Percentiles rank a stretch among this genome's conserved stretches.
Evolutionary conservation across 2,329 filamentous ascomycete species (phyloP).

Genomic region (Colletotrichum neosansevieriae): DNA sequence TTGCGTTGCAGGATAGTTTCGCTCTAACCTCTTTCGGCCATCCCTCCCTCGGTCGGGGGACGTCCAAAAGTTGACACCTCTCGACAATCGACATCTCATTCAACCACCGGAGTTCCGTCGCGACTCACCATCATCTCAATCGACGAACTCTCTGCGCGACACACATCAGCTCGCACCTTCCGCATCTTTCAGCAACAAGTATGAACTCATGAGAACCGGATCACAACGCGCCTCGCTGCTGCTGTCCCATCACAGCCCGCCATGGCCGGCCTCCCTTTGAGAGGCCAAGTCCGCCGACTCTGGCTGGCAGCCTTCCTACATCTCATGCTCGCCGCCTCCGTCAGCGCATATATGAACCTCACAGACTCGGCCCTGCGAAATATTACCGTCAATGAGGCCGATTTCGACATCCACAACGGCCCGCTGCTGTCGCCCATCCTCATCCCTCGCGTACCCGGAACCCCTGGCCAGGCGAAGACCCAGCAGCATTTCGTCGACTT

Average conservation of each 20-base stretch:
- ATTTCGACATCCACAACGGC: conserved; percentile 77
- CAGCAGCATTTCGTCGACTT: conserved; percentile 80
- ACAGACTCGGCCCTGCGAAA: conserved; percentile 74
- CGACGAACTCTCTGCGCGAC: not conserved
- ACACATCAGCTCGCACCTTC: not conserved
- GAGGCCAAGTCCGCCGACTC: conserved; percentile 31
- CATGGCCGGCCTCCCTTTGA: conserved; percentile 38
- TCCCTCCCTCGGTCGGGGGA: conserved; percentile 18
- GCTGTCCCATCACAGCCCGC: conserved; percentile 27
- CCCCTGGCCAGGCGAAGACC: conserved; percentile 73
- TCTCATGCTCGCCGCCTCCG: conserved; percentile 45
- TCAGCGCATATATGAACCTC: conserved; percentile 56
- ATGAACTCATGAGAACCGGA: conserved; percentile 36
- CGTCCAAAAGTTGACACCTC: conserved; percentile 40
- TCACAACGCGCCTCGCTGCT: conserved; percentile 11
- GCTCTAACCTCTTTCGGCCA: conserved; percentile 34
- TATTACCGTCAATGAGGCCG: conserved; percentile 72
- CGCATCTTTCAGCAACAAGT: conserved; percentile 7
- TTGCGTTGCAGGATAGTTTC: conserved; percentile 38
- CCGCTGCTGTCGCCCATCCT: conserved; percentile 81
- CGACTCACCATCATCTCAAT: conserved; percentile 2
- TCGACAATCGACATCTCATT: conserved; percentile 18
- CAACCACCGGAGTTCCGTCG: conserved; percentile 18
- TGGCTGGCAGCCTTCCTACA: conserved; percentile 35
- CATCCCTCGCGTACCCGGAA: conserved; percentile 80